Evolutionary conservation across 2,329 filamentous ascomycete species (phyloP).

Genomic region (Colletotrichum musae): DNA sequence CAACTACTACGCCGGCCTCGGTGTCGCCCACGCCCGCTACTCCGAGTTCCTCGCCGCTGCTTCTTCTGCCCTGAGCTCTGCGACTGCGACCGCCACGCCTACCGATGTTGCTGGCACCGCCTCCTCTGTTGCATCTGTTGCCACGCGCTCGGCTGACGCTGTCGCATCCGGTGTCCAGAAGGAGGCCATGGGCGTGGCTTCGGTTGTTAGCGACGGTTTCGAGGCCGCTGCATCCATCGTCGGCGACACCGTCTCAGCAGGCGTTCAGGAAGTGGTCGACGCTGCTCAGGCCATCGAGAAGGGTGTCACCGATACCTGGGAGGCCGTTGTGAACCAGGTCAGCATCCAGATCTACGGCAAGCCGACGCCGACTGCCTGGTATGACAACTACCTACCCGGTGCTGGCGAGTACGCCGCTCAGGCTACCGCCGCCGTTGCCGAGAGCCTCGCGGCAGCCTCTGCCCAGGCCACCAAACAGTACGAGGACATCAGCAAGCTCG

Average conservation of each 20-base stretch:
- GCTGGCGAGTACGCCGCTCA: conserved; percentile 73
- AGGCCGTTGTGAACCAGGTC: conserved; percentile 69
- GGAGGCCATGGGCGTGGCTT: conserved; percentile 66
- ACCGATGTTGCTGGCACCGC: conserved; percentile 66
- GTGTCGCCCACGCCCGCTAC: conserved; percentile 84
- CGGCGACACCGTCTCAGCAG: conserved; percentile 52
- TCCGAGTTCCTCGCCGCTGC: conserved; percentile 81
- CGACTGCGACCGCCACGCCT: conserved; percentile 73
- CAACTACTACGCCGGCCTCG: conserved; percentile 84
- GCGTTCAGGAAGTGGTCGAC: conserved; percentile 55
- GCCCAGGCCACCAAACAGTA: conserved; percentile 75
- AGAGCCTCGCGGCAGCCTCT: conserved; percentile 69
- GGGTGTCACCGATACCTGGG: conserved; percentile 57
- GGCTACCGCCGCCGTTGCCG: conserved; percentile 63
- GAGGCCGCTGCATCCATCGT: conserved; percentile 53
- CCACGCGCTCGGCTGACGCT: conserved; percentile 60
- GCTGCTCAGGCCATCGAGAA: conserved; percentile 57
- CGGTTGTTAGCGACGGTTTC: conserved; percentile 59
- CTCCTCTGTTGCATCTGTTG: conserved; percentile 62
- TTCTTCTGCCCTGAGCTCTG: conserved; percentile 75
- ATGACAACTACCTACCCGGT: conserved; percentile 60
- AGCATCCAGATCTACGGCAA: conserved; percentile 80
- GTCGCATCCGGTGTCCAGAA: conserved; percentile 64
- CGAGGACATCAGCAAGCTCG: conserved; percentile 76
- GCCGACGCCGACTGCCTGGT: conserved; percentile 72